These are phyloP conservation scores for Gorgonomyces haynaldii DNA, from an alignment of 192 early-diverging fungal species.

Conservation along the genomic window DNA sequence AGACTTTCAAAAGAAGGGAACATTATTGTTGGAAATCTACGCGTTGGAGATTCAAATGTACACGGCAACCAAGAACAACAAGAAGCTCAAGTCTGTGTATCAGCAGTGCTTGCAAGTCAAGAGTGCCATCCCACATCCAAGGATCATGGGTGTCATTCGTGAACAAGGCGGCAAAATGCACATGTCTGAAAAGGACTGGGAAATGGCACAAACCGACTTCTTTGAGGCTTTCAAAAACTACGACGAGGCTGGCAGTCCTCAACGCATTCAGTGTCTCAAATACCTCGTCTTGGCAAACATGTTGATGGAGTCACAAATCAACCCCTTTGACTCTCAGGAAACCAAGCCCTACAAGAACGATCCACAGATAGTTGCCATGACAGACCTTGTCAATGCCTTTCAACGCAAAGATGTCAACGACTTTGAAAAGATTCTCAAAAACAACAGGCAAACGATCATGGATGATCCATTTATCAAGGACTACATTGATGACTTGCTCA, in stretches of 20 bases:
- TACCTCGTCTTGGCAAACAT: constrained; percentile 93
- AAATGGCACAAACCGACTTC: constrained; percentile 82
- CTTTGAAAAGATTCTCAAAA: constrained; percentile 76
- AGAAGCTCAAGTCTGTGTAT: constrained; percentile 82
- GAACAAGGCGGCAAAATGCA: constrained; percentile 98
- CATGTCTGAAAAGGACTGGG: constrained; percentile 92
- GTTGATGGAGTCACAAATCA: constrained; percentile 90
- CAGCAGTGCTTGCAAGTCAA: constrained; percentile 77
- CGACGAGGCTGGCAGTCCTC: constrained; percentile 88
- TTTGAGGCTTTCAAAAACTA: constrained; percentile 98
- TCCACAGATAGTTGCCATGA: constrained; percentile 85
- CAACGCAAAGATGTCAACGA: constrained; percentile 75
- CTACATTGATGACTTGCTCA: constrained; percentile 85
- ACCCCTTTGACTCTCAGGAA: constrained; percentile 95
- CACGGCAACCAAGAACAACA: constrained; percentile 72
- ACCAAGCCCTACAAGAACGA: constrained; percentile 94
- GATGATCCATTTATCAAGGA: constrained; percentile 79
- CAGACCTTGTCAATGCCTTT: constrained; percentile 79
- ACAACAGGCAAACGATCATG: constrained; percentile 65
- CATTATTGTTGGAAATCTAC: constrained; percentile 84
- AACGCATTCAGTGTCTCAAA: constrained; percentile 87
- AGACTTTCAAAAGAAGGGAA: constrained; percentile 85
- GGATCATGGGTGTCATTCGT: constrained; percentile 90
- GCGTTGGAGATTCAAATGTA: constrained; percentile 97
- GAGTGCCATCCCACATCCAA: constrained; percentile 90